These are phyloP conservation scores for Moesziomyces globuligerus DNA, from an alignment of 1,284 basidiomycete genomes.

Conservation along the genomic window DNA sequence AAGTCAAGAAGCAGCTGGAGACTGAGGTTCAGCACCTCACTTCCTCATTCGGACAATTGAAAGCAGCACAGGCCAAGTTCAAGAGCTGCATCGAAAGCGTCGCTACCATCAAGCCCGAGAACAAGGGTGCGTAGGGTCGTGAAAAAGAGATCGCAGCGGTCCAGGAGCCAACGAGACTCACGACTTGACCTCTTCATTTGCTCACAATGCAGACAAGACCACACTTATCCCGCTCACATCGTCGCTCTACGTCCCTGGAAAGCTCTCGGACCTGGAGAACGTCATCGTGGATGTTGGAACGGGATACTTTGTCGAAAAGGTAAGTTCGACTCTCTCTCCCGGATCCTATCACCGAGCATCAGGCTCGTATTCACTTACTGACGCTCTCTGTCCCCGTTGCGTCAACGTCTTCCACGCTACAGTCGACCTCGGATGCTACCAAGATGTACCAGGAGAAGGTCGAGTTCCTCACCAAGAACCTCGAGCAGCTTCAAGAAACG, in stretches of 20 bases:
- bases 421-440: slow-evolving; percentile 57
- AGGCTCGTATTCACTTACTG: not conserved
- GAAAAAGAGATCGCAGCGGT: not conserved
- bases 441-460: slow-evolving; percentile 62
- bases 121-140: slow-evolving; percentile 70
- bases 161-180: not conserved
- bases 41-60: slow-evolving; percentile 89
- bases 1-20: slow-evolving; percentile 63
- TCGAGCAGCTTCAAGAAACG: slow-evolving; percentile 64
- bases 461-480: slow-evolving; percentile 59
- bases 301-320: slow-evolving; percentile 95
- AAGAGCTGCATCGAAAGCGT: slow-evolving; percentile 85
- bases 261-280: slow-evolving; percentile 81
- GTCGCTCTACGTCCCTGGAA: slow-evolving; percentile 94
- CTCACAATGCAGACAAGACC: slow-evolving; percentile 75
- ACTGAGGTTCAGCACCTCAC: slow-evolving; percentile 93
- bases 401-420: not conserved
- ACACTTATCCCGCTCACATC: slow-evolving; percentile 91
- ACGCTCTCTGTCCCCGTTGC: not conserved
- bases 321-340: slow-evolving; percentile 65
- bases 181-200: not conserved
- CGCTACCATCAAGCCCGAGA: slow-evolving; percentile 78
- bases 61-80: slow-evolving; percentile 92
- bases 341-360: not conserved
- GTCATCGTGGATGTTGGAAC: slow-evolving; percentile 96